Evolutionary conservation across 2,329 filamentous ascomycete species (phyloP).

Genomic region (Cladophialophora yegresii): DNA sequence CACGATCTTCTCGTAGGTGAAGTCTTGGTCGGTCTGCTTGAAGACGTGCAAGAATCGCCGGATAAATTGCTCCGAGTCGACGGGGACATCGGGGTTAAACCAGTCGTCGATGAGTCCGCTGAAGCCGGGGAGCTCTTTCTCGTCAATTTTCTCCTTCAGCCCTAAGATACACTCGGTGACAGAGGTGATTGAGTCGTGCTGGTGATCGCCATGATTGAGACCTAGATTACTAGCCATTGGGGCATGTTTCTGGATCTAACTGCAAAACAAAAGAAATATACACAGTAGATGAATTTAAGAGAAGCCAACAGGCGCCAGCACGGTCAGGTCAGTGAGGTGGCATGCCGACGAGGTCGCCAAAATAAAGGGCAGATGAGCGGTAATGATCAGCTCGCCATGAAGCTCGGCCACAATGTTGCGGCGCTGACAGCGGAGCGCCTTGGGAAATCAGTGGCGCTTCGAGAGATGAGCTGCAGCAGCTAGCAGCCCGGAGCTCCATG

Average conservation of each 20-base stretch:
- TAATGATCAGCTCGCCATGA: constrained; percentile 16
- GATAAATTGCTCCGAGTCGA: constrained; percentile 31
- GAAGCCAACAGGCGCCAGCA: neutral
- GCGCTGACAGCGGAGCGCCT: constrained; percentile 10
- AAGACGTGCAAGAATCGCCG: constrained; percentile 29
- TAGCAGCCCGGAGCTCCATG: constrained; percentile 4
- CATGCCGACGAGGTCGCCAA: neutral
- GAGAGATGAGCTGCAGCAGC: constrained; percentile 5
- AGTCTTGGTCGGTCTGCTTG: constrained; percentile 28
- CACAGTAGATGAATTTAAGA: constrained; percentile 5
- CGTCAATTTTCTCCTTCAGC: constrained; percentile 24
- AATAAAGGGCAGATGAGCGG: constrained; percentile 18
- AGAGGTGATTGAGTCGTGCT: constrained; percentile 25
- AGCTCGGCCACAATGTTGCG: neutral
- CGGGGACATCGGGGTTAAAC: constrained; percentile 27
- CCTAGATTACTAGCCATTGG: constrained; percentile 22
- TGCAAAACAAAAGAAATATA: constrained; percentile 4
- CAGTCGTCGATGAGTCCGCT: constrained; percentile 27
- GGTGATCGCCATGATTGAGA: constrained; percentile 22
- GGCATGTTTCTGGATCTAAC: constrained; percentile 12
- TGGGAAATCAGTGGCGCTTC: constrained; percentile 7
- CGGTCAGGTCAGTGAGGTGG: neutral
- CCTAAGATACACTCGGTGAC: constrained; percentile 31
- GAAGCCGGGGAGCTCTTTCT: constrained; percentile 28
- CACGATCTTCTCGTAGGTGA: constrained; percentile 28